Conservation (phyloP, 495 filamentous ascomycete species). For the Aspergillus bridgeri region DNA sequence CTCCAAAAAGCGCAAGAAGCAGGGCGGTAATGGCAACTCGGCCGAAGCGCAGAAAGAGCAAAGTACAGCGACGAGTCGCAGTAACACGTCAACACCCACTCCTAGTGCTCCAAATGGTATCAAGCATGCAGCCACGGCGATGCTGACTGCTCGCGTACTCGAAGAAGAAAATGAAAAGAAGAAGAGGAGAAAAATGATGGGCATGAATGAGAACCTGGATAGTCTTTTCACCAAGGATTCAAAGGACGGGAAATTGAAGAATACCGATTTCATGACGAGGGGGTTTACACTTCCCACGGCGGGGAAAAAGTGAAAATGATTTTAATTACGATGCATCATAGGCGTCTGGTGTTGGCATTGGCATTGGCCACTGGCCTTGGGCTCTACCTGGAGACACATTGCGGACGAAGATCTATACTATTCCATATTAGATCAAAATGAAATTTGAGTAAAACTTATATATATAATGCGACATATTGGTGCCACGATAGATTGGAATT, state of each 20-base stretch:
- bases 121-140: slow-evolving; percentile 82
- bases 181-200: slow-evolving; percentile 70
- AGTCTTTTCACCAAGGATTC: slow-evolving; percentile 61
- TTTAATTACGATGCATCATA: background rate
- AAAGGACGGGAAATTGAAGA: slow-evolving; percentile 49
- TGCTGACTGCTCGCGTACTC: slow-evolving; percentile 77
- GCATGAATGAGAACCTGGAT: slow-evolving; percentile 63
- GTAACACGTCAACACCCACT: slow-evolving; percentile 30
- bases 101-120: slow-evolving; percentile 52
- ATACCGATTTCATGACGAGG: slow-evolving; percentile 73
- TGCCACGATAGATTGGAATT: slow-evolving; percentile 9
- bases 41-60: slow-evolving; percentile 8
- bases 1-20: slow-evolving; percentile 68
- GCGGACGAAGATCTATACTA: background rate
- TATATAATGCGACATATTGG: slow-evolving; percentile 10
- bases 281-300: slow-evolving; percentile 62
- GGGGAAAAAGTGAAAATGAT: slow-evolving; percentile 22
- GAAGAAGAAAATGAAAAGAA: slow-evolving; percentile 79
- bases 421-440: background rate
- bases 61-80: slow-evolving; percentile 17
- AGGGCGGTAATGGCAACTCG: slow-evolving; percentile 26
- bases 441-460: background rate
- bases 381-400: background rate
- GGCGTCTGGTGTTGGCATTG: background rate
- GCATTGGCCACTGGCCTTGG: background rate